A percentile compares a stretch with the other conserved stretches of the same genome.
These are phyloP conservation scores for Cystobasidium slooffiae DNA, from an alignment of 1,284 basidiomycete genomes.

Conservation along the genomic window DNA sequence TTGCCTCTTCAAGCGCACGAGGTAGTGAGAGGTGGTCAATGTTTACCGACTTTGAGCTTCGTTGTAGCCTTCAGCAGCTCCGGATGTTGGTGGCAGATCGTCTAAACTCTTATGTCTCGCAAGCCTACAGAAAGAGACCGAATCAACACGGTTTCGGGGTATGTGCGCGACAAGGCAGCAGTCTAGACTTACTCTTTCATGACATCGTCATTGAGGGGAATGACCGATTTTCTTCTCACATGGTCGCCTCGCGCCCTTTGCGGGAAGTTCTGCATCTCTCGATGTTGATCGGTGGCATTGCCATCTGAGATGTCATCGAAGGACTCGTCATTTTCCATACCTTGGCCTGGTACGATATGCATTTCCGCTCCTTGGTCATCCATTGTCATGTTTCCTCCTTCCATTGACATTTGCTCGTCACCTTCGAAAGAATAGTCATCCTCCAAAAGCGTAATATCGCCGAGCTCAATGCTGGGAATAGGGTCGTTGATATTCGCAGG, in stretches of 20 bases:
- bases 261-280: constrained; percentile 25
- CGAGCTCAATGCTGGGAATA: constrained; percentile 35
- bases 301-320: constrained; percentile 11
- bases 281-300: constrained; percentile 6
- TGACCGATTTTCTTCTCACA: constrained; percentile 56
- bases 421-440: constrained; percentile 43
- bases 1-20: no score
- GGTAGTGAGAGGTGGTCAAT: background rate
- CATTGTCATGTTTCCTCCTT: constrained; percentile 29
- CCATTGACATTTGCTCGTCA: constrained; percentile 43
- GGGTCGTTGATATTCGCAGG: constrained; percentile 36
- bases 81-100: constrained; percentile 36
- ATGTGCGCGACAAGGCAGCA: background rate
- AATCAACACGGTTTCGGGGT: background rate
- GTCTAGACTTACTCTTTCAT: constrained; percentile 52
- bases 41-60: constrained; percentile 28
- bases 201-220: constrained; percentile 57
- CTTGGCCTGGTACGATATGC: background rate
- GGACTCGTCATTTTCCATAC: constrained; percentile 23
- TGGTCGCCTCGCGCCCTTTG: constrained; percentile 40
- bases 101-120: constrained; percentile 38
- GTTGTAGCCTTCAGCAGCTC: constrained; percentile 22
- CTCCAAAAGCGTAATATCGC: constrained; percentile 30
- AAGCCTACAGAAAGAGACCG: constrained; percentile 10
- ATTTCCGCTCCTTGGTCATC: constrained; percentile 28